A percentile compares a stretch with the other conserved stretches of the same genome.
Evolutionary conservation across 176 grass and related monocot genomes (phyloP).

Genomic region (Tillandsia leiboldiana): DNA sequence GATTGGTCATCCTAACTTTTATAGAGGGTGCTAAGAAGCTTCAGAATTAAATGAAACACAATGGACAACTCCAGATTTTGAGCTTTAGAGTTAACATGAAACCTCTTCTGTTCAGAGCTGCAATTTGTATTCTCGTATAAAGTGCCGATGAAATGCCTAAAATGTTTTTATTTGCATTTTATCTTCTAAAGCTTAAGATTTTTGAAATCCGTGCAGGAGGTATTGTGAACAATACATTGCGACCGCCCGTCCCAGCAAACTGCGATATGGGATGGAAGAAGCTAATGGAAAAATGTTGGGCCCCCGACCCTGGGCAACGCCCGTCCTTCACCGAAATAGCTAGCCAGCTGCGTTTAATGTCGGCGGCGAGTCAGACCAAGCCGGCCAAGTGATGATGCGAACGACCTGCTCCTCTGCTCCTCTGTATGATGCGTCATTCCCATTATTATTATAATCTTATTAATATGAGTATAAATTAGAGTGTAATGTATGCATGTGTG

Average conservation of each 20-base stretch:
- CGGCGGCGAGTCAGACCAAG: constrained; percentile 34
- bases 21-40: no score
- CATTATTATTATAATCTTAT: neutral
- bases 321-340: constrained; percentile 81
- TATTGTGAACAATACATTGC: constrained; percentile 74
- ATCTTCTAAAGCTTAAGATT: neutral
- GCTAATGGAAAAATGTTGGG: constrained; percentile 81
- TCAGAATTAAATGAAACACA: no score
- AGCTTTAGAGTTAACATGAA: no score
- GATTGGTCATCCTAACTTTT: no score
- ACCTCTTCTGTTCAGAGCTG: no score
- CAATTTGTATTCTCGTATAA: no score
- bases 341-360: constrained; percentile 56
- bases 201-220: constrained; percentile 39
- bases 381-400: constrained; percentile 16
- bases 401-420: neutral
- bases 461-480: neutral
- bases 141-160: neutral
- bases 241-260: constrained; percentile 50
- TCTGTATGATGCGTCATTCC: neutral
- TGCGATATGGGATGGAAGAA: constrained; percentile 65
- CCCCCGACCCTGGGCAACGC: constrained; percentile 56
- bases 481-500: no score
- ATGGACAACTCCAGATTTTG: no score
- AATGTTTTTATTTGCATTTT: neutral